Base-by-base conservation (phyloP, 116 monocot species). In the Dioscorea cayenensis region DNA sequence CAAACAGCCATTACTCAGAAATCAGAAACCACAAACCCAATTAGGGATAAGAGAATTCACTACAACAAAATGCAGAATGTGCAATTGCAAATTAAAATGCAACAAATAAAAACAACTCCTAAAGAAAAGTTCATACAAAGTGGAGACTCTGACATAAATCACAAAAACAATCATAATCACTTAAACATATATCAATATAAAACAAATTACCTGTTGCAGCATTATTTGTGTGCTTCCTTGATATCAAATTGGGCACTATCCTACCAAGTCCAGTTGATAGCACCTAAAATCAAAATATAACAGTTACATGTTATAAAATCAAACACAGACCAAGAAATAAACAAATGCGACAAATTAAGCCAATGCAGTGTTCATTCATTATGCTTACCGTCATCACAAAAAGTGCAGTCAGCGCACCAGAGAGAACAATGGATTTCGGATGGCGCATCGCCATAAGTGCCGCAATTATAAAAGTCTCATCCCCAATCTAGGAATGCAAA, bases 391-490 rank as follows among this genome's bases (percentile, higher is more conserved):
- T 96, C 96, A 96, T 96, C 28, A 96, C 86, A 77, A 96, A 51
- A 64, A 96, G 93, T 5, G 96, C 93, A 72, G 83, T 66, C 19
- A 96, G 90, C 2, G 96, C 96, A 58, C 96, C 96, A 7, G 93
- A 96, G 16, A 96, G 67, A 37, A 96, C 96, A 52, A 86, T 96
- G 4, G 96, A 86, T 69, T 90, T 96, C 5, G 96, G 96, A 79
- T 96, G 96, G 7, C 96, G 85, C 96, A 92, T 96, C 36, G 96
- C 96, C 96, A 96, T 90, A 12, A 96, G 84, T 67, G 96, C 92
- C 21, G 96, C 93, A 70, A 96, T 96, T 70, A 96, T 96, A 77
- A 96, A 96, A 18, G 96, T 96, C 72, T 96, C 96, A 70, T 96
- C 96, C 51, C 96, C 96, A 76, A 96, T 90, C 96, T 96, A 67